Conservation (phyloP, 331 rosid genomes). For the Erythrophleum ivorense region DNA sequence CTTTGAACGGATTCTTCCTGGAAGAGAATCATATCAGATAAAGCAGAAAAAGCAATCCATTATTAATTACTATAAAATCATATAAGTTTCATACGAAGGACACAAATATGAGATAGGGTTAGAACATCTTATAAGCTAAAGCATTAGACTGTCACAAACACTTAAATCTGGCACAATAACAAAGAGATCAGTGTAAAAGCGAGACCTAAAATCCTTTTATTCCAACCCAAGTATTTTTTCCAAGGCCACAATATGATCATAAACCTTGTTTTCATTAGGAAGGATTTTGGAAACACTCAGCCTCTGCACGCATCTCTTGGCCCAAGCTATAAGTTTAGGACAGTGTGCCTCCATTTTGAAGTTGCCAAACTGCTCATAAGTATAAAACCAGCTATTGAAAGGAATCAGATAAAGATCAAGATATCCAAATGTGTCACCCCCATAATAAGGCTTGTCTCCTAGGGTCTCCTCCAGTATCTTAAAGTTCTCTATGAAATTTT, state of each 20-base stretch:
- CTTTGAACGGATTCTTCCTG: too few relatives aligned
- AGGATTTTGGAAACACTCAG: constrained; percentile 37
- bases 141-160: too few relatives aligned
- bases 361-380: constrained; percentile 49
- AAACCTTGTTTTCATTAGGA: not conserved
- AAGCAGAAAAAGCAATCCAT: too few relatives aligned
- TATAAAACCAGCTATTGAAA: constrained; percentile 52
- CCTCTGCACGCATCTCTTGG: constrained; percentile 51
- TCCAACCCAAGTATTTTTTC: constrained; percentile 28
- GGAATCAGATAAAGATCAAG: constrained; percentile 53
- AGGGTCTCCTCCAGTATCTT: constrained; percentile 54
- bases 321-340: constrained; percentile 63
- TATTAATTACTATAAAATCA: too few relatives aligned
- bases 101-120: too few relatives aligned
- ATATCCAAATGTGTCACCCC: not conserved
- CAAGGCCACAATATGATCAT: constrained; percentile 5
- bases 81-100: too few relatives aligned
- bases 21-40: too few relatives aligned
- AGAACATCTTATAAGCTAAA: too few relatives aligned
- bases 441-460: constrained; percentile 48
- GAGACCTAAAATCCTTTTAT: too few relatives aligned
- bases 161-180: too few relatives aligned
- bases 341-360: constrained; percentile 51
- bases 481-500: constrained; percentile 33
- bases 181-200: too few relatives aligned